Base-by-base conservation (phyloP, 176 grass and related monocot species). In the Calamus simplicifolius region DNA sequence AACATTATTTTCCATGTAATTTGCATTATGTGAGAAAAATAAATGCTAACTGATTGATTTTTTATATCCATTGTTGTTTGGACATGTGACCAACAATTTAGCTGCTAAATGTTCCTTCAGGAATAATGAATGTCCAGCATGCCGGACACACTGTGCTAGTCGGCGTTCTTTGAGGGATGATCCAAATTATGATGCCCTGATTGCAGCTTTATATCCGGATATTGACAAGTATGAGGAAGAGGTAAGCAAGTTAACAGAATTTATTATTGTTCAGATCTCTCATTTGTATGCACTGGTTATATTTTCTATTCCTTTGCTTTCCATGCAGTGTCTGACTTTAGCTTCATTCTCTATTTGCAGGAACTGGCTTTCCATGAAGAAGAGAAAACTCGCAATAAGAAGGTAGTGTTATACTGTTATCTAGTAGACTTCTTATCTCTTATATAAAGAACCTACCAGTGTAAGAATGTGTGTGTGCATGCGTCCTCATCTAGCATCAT, bases 181-280 rank as follows among this genome's bases (percentile, higher is more conserved):
- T 84, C 84, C 84, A 52, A 94, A 94, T 62, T 94, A 87, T 73
- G 89, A 94, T 79, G 80, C 84, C 19, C 65, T 94, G 54, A 94
- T 94, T 76, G 54, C 84, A 62, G 75, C 77, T 27, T 75, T 94
- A 18, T 94, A 94, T 76, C 84, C 89, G 26, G 74, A 94, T 76
- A 85, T 94, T 73, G 83, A 94, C 54, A 94, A 88, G 63, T 94
- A 88, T 2, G 89, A 94, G 72, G 83, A 88, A 85, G 84, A 94
- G 89, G 89, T 87, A 82, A 76, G 59, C 19, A 26, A 61, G 64
- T 57, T 61, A 43, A 7, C 10, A 43, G 35, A 43, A 43, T 25
- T 64, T 79, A 18, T 16, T 43, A 43, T 31, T 19, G 26, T 67
- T 27, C 16, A 52, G 31, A 14, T 16, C 16, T 61, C 38, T 60